phyloP scores from a whole-genome alignment of 2,329 filamentous ascomycete species.

The Thelonectria discophora region DNA sequence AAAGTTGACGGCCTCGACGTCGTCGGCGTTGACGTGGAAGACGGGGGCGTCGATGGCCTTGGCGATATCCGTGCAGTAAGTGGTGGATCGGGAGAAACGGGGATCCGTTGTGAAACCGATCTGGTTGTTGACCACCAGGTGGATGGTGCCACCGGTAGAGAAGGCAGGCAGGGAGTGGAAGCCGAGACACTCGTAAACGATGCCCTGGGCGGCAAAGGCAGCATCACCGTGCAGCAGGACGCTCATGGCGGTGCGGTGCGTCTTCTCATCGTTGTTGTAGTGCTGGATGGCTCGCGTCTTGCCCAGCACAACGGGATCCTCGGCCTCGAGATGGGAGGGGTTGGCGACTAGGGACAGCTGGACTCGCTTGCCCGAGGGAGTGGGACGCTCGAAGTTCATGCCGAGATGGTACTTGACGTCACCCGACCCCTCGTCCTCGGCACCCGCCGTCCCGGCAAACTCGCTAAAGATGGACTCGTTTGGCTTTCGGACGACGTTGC shows the following conservation, averaged over 20 bases:
- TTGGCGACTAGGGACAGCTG: conserved; percentile 98
- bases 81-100: conserved; percentile 94
- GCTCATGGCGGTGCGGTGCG: conserved; percentile 90
- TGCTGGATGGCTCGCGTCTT: conserved; percentile 98
- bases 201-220: conserved; percentile 93
- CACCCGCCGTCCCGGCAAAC: conserved; percentile 87
- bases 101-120: conserved; percentile 99
- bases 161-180: conserved; percentile 96
- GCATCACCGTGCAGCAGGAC: conserved; percentile 97
- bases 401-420: conserved; percentile 99
- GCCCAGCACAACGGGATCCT: conserved; percentile 96
- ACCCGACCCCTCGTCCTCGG: conserved; percentile 93
- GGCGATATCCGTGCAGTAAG: conserved; percentile 99
- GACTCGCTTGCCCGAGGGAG: conserved; percentile 98
- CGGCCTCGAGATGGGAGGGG: conserved; percentile 96
- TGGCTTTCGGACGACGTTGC: conserved; percentile 98
- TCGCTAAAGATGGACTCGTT: conserved; percentile 99
- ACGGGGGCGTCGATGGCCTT: conserved; percentile 98
- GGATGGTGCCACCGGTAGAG: conserved; percentile 96
- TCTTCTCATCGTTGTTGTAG: conserved; percentile 96
- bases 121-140: conserved; percentile 99
- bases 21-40: conserved; percentile 99
- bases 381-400: conserved; percentile 99
- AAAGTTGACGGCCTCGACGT: conserved; percentile 98
- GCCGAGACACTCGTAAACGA: conserved; percentile 98